Percentiles rank a stretch among this genome's conserved stretches.
Conservation (phyloP, 2,329 filamentous ascomycete species). For the Clonostachys byssicola region DNA sequence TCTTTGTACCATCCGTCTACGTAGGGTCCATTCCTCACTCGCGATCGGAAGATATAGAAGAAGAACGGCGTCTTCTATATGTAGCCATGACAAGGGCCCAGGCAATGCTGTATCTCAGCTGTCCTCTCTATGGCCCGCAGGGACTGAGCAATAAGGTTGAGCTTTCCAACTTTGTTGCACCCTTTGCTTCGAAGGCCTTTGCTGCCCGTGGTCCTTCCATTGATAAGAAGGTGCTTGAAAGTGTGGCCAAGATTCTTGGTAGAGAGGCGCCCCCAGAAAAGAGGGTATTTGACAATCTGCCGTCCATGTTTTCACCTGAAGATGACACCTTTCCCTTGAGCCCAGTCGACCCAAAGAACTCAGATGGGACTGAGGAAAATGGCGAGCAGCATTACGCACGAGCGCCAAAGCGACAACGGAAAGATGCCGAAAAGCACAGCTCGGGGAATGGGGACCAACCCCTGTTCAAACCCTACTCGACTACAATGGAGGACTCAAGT, state of each 20-base stretch:
- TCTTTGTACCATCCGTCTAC: conserved; percentile 89
- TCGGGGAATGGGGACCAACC: conserved; percentile 15
- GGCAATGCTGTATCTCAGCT: conserved; percentile 80
- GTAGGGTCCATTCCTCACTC: conserved; percentile 88
- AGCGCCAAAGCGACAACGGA: conserved; percentile 21
- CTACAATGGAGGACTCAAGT: conserved; percentile 57
- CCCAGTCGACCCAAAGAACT: conserved; percentile 38
- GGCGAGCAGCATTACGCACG: conserved; percentile 9
- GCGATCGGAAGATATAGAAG: conserved; percentile 77
- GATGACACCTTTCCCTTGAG: conserved; percentile 67
- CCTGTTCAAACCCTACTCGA: conserved; percentile 36
- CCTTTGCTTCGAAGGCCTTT: conserved; percentile 33
- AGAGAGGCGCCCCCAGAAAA: conserved; percentile 54
- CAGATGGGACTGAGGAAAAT: conserved; percentile 10
- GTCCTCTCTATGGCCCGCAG: conserved; percentile 64
- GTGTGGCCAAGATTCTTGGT: conserved; percentile 68
- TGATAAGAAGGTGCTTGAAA: conserved; percentile 54
- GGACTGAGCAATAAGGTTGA: conserved; percentile 53
- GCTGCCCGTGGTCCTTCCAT: conserved; percentile 66
- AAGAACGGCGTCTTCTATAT: conserved; percentile 85
- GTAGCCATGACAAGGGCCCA: conserved; percentile 96
- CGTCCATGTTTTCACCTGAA: conserved; percentile 51
- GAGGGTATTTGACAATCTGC: conserved; percentile 47
- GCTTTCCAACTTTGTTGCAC: conserved; percentile 69
- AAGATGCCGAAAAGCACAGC: conserved; percentile 7